Evolutionary conservation across 768 basidiomycete species (phyloP), one percentile per base, ranked within the genome.

Genomic region (Mycena metata): DNA sequence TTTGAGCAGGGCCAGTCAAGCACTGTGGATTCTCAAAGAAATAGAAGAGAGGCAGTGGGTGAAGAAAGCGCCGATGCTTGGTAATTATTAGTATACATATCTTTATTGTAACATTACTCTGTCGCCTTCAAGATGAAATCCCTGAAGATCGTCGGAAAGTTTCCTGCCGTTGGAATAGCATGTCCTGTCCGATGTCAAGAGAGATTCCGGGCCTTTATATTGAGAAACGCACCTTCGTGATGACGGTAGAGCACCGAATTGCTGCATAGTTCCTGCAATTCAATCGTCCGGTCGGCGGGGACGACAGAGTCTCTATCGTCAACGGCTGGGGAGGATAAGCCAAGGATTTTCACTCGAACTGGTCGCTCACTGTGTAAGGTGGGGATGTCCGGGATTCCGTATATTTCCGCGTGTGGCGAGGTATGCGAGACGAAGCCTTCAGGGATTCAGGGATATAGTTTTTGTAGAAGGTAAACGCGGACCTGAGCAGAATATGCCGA

Each of bases 401-500:
- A 74, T 59, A 74, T 69, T n/a, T 73, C 69, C 26, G 67, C 72
- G 30, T 74, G 72, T 6, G 72, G 74, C 5, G 64, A 64, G 7
- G 24, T 33, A 39, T 73, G 69, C 41, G 74, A 74, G 17, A 74
- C 64, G 26, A 71, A 70, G 3, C 74, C 74, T 72, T 23, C 17
- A 35, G 36, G 60, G 16, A 39, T 17, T 50, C 5, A 58, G 15
- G 7, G 26, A 50, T n/a, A 36, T 5, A 23, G 24, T 30, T 1
- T 15, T 39, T 15, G 39, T 9, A n/a, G 19, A 26, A 59, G 9
- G 26, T 45, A 45, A 47, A 16, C 10, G 11, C 50, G n/a, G 33
- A 71, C 73, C 73, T 52, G 74, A 73, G 46, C 72, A 71, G 42
- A 75, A 73, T 50, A 75, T 73, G 23, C 67, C 74, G 54, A 75